These are phyloP conservation scores for Malus hybrid DNA, from an alignment of 331 rosid species.

Conservation along the genomic window DNA sequence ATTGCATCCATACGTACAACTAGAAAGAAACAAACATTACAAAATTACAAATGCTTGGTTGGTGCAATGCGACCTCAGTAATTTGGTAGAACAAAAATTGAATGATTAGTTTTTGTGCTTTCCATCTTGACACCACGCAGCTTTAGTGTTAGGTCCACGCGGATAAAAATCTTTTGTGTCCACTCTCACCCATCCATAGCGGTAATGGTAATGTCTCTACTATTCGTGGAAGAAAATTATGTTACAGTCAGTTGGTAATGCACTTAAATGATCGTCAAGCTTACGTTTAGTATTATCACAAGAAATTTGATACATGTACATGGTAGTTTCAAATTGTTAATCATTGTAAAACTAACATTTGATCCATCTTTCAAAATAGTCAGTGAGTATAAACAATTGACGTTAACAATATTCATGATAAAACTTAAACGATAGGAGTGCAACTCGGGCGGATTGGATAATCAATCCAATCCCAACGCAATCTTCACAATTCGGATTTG, in stretches of 20 bases:
- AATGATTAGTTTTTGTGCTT: background rate
- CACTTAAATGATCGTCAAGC: no score
- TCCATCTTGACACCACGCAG: background rate
- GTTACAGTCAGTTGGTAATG: background rate
- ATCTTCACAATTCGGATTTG: no score
- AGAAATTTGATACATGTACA: background rate
- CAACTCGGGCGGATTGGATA: no score
- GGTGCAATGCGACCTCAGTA: background rate
- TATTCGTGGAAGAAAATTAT: no score
- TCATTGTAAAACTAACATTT: background rate
- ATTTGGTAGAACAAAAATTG: background rate
- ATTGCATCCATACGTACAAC: background rate
- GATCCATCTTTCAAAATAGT: background rate
- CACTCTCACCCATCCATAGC: no score
- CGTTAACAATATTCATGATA: background rate
- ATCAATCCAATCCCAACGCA: no score
- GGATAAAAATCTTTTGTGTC: background rate
- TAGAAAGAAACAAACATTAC: background rate
- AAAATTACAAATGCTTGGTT: background rate
- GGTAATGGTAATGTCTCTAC: no score
- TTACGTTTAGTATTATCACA: no score
- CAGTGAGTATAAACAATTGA: background rate
- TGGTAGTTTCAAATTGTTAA: background rate
- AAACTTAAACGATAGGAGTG: no score
- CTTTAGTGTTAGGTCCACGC: background rate